A percentile compares a stretch with the other conserved stretches of the same genome.
Conservation (phyloP, 306 rosid genomes). For the Cicer cuneatum region DNA sequence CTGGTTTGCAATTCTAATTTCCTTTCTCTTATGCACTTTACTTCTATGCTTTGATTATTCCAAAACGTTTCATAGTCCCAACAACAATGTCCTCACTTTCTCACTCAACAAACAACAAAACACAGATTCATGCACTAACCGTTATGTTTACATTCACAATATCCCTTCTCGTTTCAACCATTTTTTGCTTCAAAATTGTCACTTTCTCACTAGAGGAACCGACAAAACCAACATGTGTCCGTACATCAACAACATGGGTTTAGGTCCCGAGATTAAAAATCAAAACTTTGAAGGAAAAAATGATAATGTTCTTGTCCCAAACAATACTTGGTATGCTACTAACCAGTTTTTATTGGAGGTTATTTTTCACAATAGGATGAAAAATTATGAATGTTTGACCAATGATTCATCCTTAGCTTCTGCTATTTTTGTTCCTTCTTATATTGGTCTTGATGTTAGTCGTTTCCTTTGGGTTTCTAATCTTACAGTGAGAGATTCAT, state of each 20-base stretch:
- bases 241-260: slow-evolving; percentile 63
- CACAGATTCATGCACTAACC: slow-evolving; percentile 60
- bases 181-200: slow-evolving; percentile 59
- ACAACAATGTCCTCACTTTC: slow-evolving; percentile 40
- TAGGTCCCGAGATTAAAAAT: slow-evolving; percentile 57
- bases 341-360: slow-evolving; percentile 84
- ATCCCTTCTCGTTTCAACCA: slow-evolving; percentile 73
- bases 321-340: slow-evolving; percentile 69
- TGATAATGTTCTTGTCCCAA: slow-evolving; percentile 45
- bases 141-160: slow-evolving; percentile 66
- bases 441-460: slow-evolving; percentile 88
- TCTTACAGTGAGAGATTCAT: slow-evolving; percentile 63
- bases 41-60: slow-evolving; percentile 56
- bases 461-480: slow-evolving; percentile 68
- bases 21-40: slow-evolving; percentile 49
- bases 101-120: slow-evolving; percentile 23
- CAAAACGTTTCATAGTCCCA: slow-evolving; percentile 40
- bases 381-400: slow-evolving; percentile 67
- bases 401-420: slow-evolving; percentile 66
- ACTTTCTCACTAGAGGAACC: slow-evolving; percentile 70
- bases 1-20: slow-evolving; percentile 56
- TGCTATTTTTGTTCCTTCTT: slow-evolving; percentile 81
- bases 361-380: slow-evolving; percentile 82
- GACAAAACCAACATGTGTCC: slow-evolving; percentile 77
- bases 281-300: slow-evolving; percentile 33